A percentile compares a stretch with the other conserved stretches of the same genome.
These are phyloP conservation scores for Pleodorina starrii DNA, from an alignment of 139 green algal genomes.

Conservation along the genomic window DNA sequence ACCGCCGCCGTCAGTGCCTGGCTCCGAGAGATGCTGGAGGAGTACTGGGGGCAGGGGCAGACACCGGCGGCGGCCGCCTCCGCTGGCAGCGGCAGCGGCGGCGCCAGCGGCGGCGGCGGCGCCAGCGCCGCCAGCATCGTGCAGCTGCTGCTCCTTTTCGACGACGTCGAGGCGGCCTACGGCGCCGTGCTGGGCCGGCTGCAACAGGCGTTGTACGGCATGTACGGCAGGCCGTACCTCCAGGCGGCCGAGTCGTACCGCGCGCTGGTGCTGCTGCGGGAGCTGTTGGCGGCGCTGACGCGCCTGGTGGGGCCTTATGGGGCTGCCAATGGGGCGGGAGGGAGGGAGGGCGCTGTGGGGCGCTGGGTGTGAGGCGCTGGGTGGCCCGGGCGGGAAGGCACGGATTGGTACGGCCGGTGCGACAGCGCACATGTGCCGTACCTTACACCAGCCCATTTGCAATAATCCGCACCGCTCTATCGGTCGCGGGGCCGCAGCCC, in stretches of 20 bases:
- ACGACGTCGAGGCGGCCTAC: neutral
- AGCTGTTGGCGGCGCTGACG: conserved; percentile 18
- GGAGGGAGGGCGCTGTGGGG: too few species aligned
- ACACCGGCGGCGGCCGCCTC: neutral
- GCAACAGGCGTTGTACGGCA: conserved; percentile 15
- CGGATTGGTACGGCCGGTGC: too few species aligned
- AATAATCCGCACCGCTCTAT: too few species aligned
- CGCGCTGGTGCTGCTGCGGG: conserved; percentile 35
- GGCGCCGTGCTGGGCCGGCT: neutral
- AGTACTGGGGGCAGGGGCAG: neutral
- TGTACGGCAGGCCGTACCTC: conserved; percentile 50
- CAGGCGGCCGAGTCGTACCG: conserved; percentile 11
- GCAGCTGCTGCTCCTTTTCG: conserved; percentile 20
- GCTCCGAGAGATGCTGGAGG: conserved; percentile 1
- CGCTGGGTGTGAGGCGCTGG: too few species aligned
- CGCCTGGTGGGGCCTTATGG: conserved; percentile 27
- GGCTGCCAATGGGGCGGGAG: too few species aligned
- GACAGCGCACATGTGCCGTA: too few species aligned
- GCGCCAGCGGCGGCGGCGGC: neutral
- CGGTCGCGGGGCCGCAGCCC: too few species aligned
- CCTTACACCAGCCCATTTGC: too few species aligned
- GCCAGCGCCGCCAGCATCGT: neutral
- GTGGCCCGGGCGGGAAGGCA: too few species aligned
- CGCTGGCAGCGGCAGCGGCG: neutral
- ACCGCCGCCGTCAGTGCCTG: neutral